A percentile compares a stretch with the other conserved stretches of the same genome.
Conservation (phyloP, 495 filamentous ascomycete genomes). For the Talaromyces stipitatus region DNA sequence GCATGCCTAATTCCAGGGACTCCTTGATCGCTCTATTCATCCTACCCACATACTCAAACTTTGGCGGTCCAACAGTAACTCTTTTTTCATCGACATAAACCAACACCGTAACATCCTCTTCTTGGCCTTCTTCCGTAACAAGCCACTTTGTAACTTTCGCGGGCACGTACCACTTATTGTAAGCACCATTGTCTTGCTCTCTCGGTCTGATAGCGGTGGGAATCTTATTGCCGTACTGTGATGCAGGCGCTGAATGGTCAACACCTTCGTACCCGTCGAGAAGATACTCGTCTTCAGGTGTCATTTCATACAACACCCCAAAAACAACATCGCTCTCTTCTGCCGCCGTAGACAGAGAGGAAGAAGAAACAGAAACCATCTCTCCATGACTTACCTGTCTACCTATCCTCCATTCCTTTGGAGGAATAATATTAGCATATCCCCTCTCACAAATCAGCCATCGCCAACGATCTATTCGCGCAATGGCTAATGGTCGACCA, state of each 20-base stretch:
- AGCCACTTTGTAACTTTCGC: constrained; percentile 29
- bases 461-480: constrained; percentile 42
- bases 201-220: constrained; percentile 31
- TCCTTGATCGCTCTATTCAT: constrained; percentile 64
- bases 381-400: constrained; percentile 13
- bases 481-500: constrained; percentile 38
- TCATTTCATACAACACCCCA: constrained; percentile 57
- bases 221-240: constrained; percentile 13
- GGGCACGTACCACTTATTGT: constrained; percentile 34
- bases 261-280: constrained; percentile 37
- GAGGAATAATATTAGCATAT: constrained; percentile 60
- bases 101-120: constrained; percentile 26
- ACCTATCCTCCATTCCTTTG: constrained; percentile 17
- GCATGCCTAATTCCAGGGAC: constrained; percentile 49
- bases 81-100: constrained; percentile 52
- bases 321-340: constrained; percentile 31
- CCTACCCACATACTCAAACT: constrained; percentile 55
- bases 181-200: constrained; percentile 27
- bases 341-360: neutral
- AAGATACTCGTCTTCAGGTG: constrained; percentile 23
- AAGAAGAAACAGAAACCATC: constrained; percentile 13
- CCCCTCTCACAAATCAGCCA: constrained; percentile 63
- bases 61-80: constrained; percentile 31
- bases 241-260: constrained; percentile 14
- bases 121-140: constrained; percentile 14